Evolutionary conservation across 768 basidiomycete genomes (phyloP), one percentile per base, ranked within the genome.

Genomic region (Pisolithus albus): DNA sequence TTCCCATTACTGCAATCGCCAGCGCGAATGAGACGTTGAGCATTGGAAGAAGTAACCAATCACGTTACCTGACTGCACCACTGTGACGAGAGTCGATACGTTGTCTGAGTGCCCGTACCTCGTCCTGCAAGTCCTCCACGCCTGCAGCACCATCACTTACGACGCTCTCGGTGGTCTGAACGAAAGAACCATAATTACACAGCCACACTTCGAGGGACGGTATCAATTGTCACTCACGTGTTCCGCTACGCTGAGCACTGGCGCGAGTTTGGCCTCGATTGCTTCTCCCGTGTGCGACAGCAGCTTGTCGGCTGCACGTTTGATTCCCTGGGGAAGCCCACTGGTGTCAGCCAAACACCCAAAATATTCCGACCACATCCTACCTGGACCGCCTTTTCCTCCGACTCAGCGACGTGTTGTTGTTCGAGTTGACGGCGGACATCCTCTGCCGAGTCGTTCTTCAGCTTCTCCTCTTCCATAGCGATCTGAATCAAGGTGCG

Each of bases 371-470:
- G 13, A 7, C n/a, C 11, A 24, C 2, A 4, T 15, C 18, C 39
- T 30, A 8, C 63, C 56, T 57, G 52, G 52, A 52, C 39, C 7
- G 52, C 30, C 6, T 38, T 13, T 0, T 1, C 32, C n/a, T 44
- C 18, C 11, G 32, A 48, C 13, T 44, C 55, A 1, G 53, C 63
- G 39, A 13, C 7, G n/a, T 48, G 51, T 16, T 64, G 63, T 11
- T 56, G 50, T 37, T 46, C 47, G 15, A 63, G 42, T 18, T 65
- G 61, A 28, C 55, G 57, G 40, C 59, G 30, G 7, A 65, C 61
- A 32, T 64, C 63, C 4, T 9, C 55, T 23, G 34, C 56, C 2
- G 63, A 65, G 39, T 64, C 59, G 6, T 50, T 49, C 46, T 54
- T 51, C 13, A 64, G 54, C 32, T 65, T 50, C 28, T 36, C 46